A percentile compares a stretch with the other conserved stretches of the same genome.
Conservation (phyloP, 1,139 yeast genomes). For the Saccharomyces hybrid region DNA sequence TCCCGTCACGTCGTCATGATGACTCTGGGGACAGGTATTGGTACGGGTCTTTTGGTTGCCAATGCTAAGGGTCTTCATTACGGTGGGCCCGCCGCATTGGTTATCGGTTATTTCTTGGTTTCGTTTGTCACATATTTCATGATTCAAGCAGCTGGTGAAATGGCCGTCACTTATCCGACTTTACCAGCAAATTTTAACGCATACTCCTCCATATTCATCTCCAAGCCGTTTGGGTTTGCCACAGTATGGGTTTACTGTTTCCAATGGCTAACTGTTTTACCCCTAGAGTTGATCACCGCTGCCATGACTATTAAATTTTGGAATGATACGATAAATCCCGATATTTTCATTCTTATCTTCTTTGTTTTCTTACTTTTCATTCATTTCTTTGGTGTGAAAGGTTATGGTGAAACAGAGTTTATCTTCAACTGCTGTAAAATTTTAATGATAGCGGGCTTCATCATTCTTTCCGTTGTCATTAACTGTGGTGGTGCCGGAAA, state of each 20-base stretch:
- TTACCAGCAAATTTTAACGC: conserved; percentile 71
- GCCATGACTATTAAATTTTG: conserved; percentile 61
- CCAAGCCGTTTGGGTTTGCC: conserved; percentile 71
- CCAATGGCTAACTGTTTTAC: conserved; percentile 72
- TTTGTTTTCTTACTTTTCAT: conserved; percentile 46
- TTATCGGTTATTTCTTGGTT: conserved; percentile 58
- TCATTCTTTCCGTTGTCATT: conserved; percentile 49
- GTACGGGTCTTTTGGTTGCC: conserved; percentile 70
- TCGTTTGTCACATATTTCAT: conserved; percentile 63
- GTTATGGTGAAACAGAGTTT: conserved; percentile 69
- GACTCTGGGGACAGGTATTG: conserved; percentile 75
- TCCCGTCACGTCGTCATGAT: conserved; percentile 54
- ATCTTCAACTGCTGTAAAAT: conserved; percentile 49
- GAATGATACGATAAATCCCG: conserved; percentile 50
- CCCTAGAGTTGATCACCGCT: conserved; percentile 71
- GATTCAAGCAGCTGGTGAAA: conserved; percentile 72
- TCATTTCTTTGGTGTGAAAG: conserved; percentile 56
- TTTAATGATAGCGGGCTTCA: conserved; percentile 52
- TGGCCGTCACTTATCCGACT: conserved; percentile 65
- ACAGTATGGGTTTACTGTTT: conserved; percentile 73
- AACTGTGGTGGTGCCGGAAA: conserved; percentile 59
- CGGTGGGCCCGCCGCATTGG: conserved; percentile 74
- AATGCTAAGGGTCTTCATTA: conserved; percentile 54
- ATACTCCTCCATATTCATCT: conserved; percentile 56
- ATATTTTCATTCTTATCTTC: conserved; percentile 56